A percentile compares a stretch with the other conserved stretches of the same genome.
Conservation (phyloP, 1,284 basidiomycete genomes). For the Prillingera fragicola region DNA sequence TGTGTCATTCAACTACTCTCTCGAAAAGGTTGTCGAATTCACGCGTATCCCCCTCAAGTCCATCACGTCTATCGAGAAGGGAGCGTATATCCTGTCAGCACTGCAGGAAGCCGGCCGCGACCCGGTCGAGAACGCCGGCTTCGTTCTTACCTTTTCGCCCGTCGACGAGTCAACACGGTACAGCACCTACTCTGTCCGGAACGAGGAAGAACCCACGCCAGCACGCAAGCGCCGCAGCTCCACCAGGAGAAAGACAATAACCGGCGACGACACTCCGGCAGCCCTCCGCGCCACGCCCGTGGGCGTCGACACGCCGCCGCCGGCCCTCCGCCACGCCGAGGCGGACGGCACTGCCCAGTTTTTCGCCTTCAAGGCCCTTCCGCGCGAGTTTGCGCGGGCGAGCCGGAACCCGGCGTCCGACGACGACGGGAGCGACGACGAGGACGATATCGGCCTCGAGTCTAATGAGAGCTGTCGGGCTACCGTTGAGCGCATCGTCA, state of each 20-base stretch:
- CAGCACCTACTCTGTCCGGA: constrained; percentile 76
- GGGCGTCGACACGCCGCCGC: constrained; percentile 9
- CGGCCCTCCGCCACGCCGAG: constrained; percentile 16
- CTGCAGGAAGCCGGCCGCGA: constrained; percentile 84
- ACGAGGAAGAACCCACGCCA: constrained; percentile 39
- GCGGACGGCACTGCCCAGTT: constrained; percentile 30
- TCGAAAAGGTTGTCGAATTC: constrained; percentile 84
- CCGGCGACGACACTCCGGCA: neutral
- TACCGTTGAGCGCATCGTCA: constrained; percentile 67
- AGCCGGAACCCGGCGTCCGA: constrained; percentile 1
- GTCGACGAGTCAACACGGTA: constrained; percentile 62
- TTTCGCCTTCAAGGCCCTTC: constrained; percentile 51
- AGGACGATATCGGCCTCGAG: constrained; percentile 52
- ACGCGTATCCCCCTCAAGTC: constrained; percentile 80
- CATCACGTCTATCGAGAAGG: constrained; percentile 76
- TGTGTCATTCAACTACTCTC: constrained; percentile 77
- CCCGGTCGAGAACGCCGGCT: constrained; percentile 76
- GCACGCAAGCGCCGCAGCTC: neutral
- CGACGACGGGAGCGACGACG: constrained; percentile 25
- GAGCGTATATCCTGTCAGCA: constrained; percentile 80
- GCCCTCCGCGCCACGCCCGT: constrained; percentile 7
- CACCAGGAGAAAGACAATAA: neutral
- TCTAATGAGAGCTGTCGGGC: constrained; percentile 67
- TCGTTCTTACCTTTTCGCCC: constrained; percentile 67
- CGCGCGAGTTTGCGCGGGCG: constrained; percentile 35